Conservation (phyloP, 257 asterid species). For the Solanum clarkiae region DNA sequence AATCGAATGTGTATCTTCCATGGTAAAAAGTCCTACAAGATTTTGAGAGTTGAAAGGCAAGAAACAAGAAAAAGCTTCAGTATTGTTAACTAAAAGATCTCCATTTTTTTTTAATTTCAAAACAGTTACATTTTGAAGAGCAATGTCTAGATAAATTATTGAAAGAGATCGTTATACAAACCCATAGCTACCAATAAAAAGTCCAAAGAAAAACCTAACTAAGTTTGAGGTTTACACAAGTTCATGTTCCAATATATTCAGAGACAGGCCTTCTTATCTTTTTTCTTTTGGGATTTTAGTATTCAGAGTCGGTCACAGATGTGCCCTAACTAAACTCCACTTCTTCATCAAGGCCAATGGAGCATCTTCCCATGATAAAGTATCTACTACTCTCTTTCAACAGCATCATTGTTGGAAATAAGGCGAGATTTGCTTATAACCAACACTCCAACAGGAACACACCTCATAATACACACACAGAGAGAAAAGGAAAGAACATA, state of each 20-base stretch:
- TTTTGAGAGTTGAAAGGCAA: neutral
- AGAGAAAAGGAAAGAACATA: neutral
- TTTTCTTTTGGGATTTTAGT: neutral
- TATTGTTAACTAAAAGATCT: neutral
- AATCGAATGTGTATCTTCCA: conserved; percentile 58
- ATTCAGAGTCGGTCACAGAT: neutral
- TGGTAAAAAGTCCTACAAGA: conserved; percentile 19
- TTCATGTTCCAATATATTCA: neutral
- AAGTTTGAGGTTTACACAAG: neutral
- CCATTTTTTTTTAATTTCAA: neutral
- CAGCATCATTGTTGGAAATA: neutral
- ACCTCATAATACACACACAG: neutral
- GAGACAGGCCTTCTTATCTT: neutral
- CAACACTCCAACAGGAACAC: neutral
- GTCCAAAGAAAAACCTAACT: neutral
- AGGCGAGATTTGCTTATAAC: neutral
- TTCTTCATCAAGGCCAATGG: neutral
- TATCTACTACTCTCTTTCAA: neutral
- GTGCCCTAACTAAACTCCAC: neutral
- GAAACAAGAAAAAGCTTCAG: neutral
- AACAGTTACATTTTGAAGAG: neutral
- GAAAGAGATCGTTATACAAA: neutral
- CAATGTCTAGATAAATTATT: neutral
- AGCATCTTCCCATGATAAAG: neutral
- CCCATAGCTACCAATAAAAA: neutral